phyloP scores from a whole-genome alignment of 148 eudicot species.

The Amaranthus cruentus region DNA sequence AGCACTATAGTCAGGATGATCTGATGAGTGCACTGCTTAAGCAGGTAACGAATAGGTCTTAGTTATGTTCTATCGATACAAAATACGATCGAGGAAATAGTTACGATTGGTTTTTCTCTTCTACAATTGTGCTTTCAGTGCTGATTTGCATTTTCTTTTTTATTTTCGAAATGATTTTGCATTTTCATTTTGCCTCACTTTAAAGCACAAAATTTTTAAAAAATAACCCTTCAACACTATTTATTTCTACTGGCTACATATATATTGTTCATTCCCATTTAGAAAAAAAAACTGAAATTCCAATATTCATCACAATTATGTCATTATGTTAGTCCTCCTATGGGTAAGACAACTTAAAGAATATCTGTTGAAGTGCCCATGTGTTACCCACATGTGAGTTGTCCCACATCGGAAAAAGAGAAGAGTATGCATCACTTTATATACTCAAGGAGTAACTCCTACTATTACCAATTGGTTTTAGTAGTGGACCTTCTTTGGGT shows the following conservation, averaged over 20 bases:
- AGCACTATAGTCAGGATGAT: slow-evolving; percentile 69
- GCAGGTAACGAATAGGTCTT: slow-evolving; percentile 51
- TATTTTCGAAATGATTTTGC: not conserved
- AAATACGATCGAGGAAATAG: slow-evolving; percentile 10
- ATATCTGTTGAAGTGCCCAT: not conserved
- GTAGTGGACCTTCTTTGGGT: too few species aligned
- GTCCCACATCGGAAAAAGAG: too few species aligned
- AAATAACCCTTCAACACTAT: too few species aligned
- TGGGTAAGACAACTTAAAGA: not conserved
- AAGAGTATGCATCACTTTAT: too few species aligned
- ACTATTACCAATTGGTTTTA: too few species aligned
- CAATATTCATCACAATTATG: not conserved
- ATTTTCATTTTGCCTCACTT: not conserved
- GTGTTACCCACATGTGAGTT: not conserved
- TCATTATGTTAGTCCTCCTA: not conserved
- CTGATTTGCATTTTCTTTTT: not conserved
- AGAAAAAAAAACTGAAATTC: not conserved
- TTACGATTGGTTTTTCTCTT: not conserved
- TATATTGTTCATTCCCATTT: not conserved
- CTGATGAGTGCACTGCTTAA: slow-evolving; percentile 69
- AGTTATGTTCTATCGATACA: slow-evolving; percentile 15
- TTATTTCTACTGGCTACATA: too few species aligned
- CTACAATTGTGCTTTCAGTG: not conserved
- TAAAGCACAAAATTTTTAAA: too few species aligned
- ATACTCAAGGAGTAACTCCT: too few species aligned